Conservation (phyloP, 192 early-diverging fungal genomes). For the Podochytrium sp. region DNA sequence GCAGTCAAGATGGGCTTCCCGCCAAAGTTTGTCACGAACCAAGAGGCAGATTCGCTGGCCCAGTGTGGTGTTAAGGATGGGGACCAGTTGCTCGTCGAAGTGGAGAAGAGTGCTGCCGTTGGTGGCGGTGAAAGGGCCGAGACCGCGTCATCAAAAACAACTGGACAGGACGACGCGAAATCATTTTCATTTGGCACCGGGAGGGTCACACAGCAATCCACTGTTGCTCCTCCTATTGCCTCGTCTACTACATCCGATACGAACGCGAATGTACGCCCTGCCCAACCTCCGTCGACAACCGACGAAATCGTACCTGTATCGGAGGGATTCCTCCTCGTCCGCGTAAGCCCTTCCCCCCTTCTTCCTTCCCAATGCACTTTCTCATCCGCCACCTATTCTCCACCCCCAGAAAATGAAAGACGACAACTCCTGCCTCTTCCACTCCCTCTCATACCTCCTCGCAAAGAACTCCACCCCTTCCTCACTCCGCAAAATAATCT, state of each 20-base stretch:
- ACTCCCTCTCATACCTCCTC: slow-evolving; percentile 52
- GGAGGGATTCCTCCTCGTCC: slow-evolving; percentile 11
- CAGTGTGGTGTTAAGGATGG: slow-evolving; percentile 29
- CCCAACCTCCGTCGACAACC: neutral
- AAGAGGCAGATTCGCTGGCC: slow-evolving; percentile 4
- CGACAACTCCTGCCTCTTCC: slow-evolving; percentile 73
- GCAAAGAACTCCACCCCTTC: neutral
- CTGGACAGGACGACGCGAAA: neutral
- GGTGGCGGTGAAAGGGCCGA: neutral
- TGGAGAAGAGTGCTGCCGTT: neutral
- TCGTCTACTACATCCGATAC: too few relatives aligned
- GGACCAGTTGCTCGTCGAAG: slow-evolving; percentile 19
- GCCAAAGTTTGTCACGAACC: slow-evolving; percentile 9
- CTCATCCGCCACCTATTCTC: neutral
- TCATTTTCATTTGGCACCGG: too few relatives aligned
- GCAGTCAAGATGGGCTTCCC: slow-evolving; percentile 32
- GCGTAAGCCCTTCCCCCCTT: neutral
- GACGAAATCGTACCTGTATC: slow-evolving; percentile 3
- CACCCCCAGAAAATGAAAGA: slow-evolving; percentile 60
- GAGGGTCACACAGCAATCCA: too few relatives aligned
- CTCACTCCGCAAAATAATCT: neutral
- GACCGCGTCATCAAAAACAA: neutral
- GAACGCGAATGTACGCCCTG: neutral
- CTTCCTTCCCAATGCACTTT: neutral
- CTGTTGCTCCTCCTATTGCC: too few relatives aligned